phyloP scores from a whole-genome alignment of 129 eudicot species.

The Gnaphalium uliginosum region DNA sequence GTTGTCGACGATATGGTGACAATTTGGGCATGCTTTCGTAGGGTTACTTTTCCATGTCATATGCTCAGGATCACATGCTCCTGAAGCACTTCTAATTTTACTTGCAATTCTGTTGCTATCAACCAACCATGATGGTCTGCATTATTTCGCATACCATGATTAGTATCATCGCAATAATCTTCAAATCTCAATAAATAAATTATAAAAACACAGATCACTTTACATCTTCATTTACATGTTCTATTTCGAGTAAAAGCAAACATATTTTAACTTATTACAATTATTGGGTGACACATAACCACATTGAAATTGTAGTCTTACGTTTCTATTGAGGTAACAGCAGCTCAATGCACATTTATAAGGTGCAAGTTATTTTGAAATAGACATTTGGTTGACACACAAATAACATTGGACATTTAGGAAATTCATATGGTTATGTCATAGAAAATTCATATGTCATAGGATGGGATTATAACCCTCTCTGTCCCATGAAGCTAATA shows the following conservation, averaged over 20 bases:
- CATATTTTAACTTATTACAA: neutral
- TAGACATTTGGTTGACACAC: too few species aligned
- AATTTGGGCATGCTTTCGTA: conserved; percentile 76
- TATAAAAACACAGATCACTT: conserved; percentile 8
- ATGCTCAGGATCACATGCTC: conserved; percentile 50
- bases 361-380: too few species aligned
- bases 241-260: neutral
- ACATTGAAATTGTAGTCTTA: neutral
- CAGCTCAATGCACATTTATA: neutral
- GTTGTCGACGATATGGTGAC: conserved; percentile 76
- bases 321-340: neutral
- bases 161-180: neutral
- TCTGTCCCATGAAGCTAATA: neutral
- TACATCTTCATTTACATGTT: neutral
- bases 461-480: neutral
- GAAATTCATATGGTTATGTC: neutral
- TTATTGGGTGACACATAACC: neutral
- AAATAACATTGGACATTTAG: too few species aligned
- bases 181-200: neutral
- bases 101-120: conserved; percentile 84
- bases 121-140: conserved; percentile 96
- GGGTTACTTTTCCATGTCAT: conserved; percentile 87
- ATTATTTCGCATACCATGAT: conserved; percentile 9
- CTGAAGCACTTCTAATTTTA: conserved; percentile 81
- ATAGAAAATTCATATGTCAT: neutral